phyloP scores from a whole-genome alignment of 2,329 filamentous ascomycete species.

The Cordyceps fumosorosea region DNA sequence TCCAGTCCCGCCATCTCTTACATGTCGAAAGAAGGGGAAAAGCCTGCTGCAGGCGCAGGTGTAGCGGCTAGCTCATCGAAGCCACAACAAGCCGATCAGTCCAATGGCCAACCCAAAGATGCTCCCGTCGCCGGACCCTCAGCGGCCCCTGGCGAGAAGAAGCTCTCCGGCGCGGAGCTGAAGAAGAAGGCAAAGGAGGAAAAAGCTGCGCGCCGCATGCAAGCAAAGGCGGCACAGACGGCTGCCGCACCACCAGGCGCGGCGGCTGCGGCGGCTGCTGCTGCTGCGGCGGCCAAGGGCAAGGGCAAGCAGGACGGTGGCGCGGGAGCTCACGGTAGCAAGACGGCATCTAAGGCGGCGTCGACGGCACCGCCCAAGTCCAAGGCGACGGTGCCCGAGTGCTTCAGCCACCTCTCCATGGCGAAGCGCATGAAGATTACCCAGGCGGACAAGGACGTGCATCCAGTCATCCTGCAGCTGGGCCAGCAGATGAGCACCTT shows the following conservation, averaged over 20 bases:
- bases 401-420: conserved; percentile 77
- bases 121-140: not conserved
- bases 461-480: conserved; percentile 76
- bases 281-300: conserved; percentile 38
- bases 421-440: conserved; percentile 48
- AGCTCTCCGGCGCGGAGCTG: conserved; percentile 68
- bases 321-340: conserved; percentile 25
- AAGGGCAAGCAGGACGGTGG: conserved; percentile 42
- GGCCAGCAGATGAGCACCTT: conserved; percentile 90
- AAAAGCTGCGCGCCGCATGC: conserved; percentile 78
- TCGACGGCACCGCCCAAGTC: conserved; percentile 37
- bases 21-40: conserved; percentile 29
- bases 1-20: not conserved
- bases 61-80: conserved; percentile 18
- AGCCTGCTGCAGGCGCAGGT: conserved; percentile 22
- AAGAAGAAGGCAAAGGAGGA: conserved; percentile 89
- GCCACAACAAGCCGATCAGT: conserved; percentile 20
- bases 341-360: conserved; percentile 27
- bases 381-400: conserved; percentile 59
- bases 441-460: conserved; percentile 67
- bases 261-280: conserved; percentile 30
- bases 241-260: conserved; percentile 33
- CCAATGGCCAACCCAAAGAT: conserved; percentile 20
- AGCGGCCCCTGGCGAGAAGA: conserved; percentile 34
- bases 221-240: conserved; percentile 52